Conservation (phyloP, 805 yeast genomes). For the Suhomyces sp. region DNA sequence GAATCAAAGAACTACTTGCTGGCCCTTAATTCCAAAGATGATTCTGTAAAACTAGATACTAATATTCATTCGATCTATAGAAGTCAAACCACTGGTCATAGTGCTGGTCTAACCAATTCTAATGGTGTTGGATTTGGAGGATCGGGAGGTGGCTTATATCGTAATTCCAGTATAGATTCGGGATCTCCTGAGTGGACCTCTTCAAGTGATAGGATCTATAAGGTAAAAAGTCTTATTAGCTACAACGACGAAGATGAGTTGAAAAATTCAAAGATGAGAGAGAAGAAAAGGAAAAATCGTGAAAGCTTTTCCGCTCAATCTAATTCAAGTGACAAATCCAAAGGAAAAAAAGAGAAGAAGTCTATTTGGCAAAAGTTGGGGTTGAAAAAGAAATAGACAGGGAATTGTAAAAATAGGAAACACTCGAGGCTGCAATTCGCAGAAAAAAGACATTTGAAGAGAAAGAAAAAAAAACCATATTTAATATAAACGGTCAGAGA, state of each 20-base stretch:
- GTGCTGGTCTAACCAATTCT: conserved; percentile 4
- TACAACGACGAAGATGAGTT: conserved; percentile 31
- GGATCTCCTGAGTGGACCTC: conserved; percentile 5
- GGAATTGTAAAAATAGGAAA: neutral
- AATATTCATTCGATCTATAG: conserved; percentile 38
- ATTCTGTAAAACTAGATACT: conserved; percentile 21
- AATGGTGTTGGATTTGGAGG: neutral
- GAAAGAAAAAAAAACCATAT: neutral
- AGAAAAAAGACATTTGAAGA: neutral
- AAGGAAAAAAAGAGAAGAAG: conserved; percentile 6
- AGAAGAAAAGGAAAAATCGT: conserved; percentile 7
- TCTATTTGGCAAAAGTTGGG: conserved; percentile 15
- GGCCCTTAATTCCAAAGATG: conserved; percentile 20
- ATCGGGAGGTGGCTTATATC: conserved; percentile 3
- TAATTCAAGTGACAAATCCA: conserved; percentile 8
- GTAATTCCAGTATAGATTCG: conserved; percentile 7
- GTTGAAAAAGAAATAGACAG: conserved; percentile 7
- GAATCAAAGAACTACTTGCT: conserved; percentile 26
- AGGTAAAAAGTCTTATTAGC: conserved; percentile 40
- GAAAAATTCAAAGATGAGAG: conserved; percentile 10
- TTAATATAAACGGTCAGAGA: neutral
- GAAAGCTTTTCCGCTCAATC: conserved; percentile 7
- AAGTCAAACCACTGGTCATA: conserved; percentile 16
- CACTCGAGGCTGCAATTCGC: neutral
- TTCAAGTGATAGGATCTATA: conserved; percentile 27